Evolutionary conservation across 2,329 filamentous ascomycete genomes (phyloP), one percentile per base, ranked within the genome.

Genomic region (Colletotrichum sp.): DNA sequence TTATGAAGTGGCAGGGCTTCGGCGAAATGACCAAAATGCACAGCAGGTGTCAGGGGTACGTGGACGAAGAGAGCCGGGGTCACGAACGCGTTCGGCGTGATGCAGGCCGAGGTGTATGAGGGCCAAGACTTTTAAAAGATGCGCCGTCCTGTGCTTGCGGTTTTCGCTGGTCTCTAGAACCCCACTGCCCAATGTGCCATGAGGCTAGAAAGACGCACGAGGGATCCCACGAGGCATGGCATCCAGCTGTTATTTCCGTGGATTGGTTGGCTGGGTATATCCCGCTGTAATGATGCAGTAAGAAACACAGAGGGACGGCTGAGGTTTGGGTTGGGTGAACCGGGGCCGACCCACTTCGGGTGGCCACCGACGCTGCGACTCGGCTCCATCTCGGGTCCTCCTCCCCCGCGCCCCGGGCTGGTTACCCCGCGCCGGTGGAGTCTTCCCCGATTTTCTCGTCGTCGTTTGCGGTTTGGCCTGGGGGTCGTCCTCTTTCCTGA

Each of bases 361-460:
- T 70, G 36, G 55, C 13, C 30, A n/a, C 18, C 36, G 7, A 18
- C 65, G 66, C 65, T 64, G 65, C 30, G 18, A 57, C 44, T 55
- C 72, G 68, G 30, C 68, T 55, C 21, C 55, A 66, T 39, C 73
- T 76, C 73, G 73, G 73, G 30, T 68, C 57, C 69, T 76, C 73
- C 70, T 76, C 73, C 70, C 73, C 73, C 73, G 73, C 70, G 70
- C 70, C 64, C 73, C 57, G 73, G 73, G 57, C 44, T 21, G 62
- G 55, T 76, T 76, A 76, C 73, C 73, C 73, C 70, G 73, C 73
- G 73, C 57, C 57, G 21, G 73, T 73, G 73, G 73, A 57, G 69
- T 12, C n/a, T 55, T 68, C 73, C 68, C 72, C 72, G 72, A 71
- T 75, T 75, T 66, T 75, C 44, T 49, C 21, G 12, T 55, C 15